Conservation (phyloP, 805 yeast genomes). For the Zygosaccharomyces rouxii region DNA sequence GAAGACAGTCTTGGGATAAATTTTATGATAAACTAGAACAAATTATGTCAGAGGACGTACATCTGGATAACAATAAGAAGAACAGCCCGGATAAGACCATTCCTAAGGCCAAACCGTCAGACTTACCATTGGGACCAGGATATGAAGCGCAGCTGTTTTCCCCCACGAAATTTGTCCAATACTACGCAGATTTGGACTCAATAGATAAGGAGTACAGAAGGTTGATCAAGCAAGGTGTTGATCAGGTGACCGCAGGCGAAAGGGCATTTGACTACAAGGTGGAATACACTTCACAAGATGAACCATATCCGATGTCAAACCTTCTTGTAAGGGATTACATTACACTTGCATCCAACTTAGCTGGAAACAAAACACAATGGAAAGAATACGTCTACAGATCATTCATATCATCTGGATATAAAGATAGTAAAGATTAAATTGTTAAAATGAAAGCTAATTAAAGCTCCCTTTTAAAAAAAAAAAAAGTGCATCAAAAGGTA, state of each 20-base stretch:
- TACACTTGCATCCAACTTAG: slow-evolving; percentile 49
- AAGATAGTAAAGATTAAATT: slow-evolving; percentile 34
- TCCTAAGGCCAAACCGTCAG: slow-evolving; percentile 57
- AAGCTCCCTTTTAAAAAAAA: no score
- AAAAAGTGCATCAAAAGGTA: no score
- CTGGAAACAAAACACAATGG: slow-evolving; percentile 54
- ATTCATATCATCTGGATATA: slow-evolving; percentile 63
- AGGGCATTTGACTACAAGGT: slow-evolving; percentile 53
- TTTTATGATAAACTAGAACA: slow-evolving; percentile 50
- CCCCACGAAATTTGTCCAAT: slow-evolving; percentile 70
- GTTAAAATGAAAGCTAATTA: no score
- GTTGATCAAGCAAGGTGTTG: slow-evolving; percentile 52
- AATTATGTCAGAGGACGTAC: slow-evolving; percentile 27
- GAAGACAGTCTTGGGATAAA: slow-evolving; percentile 49
- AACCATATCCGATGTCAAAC: slow-evolving; percentile 48
- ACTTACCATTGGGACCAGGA: slow-evolving; percentile 66
- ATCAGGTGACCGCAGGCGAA: slow-evolving; percentile 47
- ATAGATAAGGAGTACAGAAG: slow-evolving; percentile 42
- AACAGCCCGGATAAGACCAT: slow-evolving; percentile 49
- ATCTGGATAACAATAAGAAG: slow-evolving; percentile 21
- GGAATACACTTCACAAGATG: slow-evolving; percentile 67
- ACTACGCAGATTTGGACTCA: slow-evolving; percentile 57
- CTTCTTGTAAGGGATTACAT: slow-evolving; percentile 63
- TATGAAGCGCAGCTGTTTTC: slow-evolving; percentile 66
- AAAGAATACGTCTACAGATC: slow-evolving; percentile 49